These are phyloP conservation scores for Mucor indicus DNA, from an alignment of 371 early-diverging fungal genomes.

Conservation along the genomic window DNA sequence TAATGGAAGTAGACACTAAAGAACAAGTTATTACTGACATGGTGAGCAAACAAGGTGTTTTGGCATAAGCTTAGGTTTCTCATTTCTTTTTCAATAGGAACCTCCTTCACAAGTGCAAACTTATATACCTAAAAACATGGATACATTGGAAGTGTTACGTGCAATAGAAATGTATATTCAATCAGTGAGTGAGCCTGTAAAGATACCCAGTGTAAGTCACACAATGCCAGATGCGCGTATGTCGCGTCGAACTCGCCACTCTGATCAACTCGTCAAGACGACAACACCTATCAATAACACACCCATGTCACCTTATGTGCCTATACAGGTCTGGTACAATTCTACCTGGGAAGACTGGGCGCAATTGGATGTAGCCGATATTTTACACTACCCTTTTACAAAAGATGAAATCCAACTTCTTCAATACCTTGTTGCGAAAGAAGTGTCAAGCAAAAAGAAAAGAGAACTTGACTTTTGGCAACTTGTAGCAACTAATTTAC, in stretches of 20 bases:
- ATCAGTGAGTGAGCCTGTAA: neutral
- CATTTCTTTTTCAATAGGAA: too few species aligned
- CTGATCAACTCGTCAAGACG: neutral
- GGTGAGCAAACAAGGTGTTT: neutral
- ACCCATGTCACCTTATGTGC: slow-evolving; percentile 26
- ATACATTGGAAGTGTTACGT: neutral
- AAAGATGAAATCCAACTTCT: neutral
- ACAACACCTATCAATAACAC: neutral
- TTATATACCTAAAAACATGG: slow-evolving; percentile 3
- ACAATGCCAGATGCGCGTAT: neutral
- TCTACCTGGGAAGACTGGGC: slow-evolving; percentile 49
- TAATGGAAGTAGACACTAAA: too few species aligned
- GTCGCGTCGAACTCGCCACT: neutral
- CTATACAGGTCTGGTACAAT: slow-evolving; percentile 27
- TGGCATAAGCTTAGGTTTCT: too few species aligned
- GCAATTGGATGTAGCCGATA: slow-evolving; percentile 28
- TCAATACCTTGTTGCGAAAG: neutral
- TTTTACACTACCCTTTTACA: slow-evolving; percentile 37
- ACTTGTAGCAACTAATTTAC: slow-evolving; percentile 16
- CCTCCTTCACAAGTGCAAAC: slow-evolving; percentile 7
- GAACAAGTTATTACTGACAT: neutral
- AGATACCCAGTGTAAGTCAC: neutral
- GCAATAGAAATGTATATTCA: slow-evolving; percentile 12
- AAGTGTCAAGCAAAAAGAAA: neutral
- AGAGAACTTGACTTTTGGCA: slow-evolving; percentile 17